phyloP scores from a whole-genome alignment of 768 basidiomycete species.

The Hysterangium stoloniferum region DNA sequence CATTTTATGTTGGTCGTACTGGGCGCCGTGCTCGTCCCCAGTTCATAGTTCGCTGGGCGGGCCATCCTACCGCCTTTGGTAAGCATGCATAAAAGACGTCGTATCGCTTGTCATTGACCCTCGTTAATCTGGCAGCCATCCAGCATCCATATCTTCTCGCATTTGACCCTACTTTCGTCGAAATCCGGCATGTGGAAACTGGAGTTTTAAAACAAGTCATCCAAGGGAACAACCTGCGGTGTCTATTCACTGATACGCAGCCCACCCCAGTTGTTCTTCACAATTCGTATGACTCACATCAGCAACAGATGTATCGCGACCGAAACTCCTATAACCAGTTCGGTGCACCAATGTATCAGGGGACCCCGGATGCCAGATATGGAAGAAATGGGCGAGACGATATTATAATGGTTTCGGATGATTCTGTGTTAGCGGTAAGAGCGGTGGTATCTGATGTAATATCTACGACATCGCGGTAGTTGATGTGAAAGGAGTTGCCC shows the following conservation, averaged over 20 bases:
- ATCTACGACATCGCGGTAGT: too few relatives aligned
- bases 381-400: conserved; percentile 55
- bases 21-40: conserved; percentile 85
- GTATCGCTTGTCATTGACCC: too few relatives aligned
- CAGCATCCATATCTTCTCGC: conserved; percentile 96
- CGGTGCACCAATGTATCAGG: conserved; percentile 30
- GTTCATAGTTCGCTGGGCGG: conserved; percentile 98
- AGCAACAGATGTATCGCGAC: conserved; percentile 19
- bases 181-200: conserved; percentile 92
- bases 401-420: conserved; percentile 86
- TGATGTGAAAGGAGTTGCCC: too few relatives aligned
- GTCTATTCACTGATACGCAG: conserved; percentile 90
- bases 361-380: conserved; percentile 31
- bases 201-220: conserved; percentile 92
- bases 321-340: conserved; percentile 23
- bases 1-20: conserved; percentile 97
- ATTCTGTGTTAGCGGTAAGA: conserved; percentile 68
- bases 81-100: too few relatives aligned
- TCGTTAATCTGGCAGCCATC: conserved; percentile 49
- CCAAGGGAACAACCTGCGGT: conserved; percentile 81
- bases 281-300: conserved; percentile 31
- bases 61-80: conserved; percentile 91
- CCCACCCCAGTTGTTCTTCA: conserved; percentile 45
- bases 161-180: conserved; percentile 94
- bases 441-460: neutral